A percentile compares a stretch with the other conserved stretches of the same genome.
phyloP scores from a whole-genome alignment of 2,329 filamentous ascomycete genomes.

The Fusarium cyanostomum region DNA sequence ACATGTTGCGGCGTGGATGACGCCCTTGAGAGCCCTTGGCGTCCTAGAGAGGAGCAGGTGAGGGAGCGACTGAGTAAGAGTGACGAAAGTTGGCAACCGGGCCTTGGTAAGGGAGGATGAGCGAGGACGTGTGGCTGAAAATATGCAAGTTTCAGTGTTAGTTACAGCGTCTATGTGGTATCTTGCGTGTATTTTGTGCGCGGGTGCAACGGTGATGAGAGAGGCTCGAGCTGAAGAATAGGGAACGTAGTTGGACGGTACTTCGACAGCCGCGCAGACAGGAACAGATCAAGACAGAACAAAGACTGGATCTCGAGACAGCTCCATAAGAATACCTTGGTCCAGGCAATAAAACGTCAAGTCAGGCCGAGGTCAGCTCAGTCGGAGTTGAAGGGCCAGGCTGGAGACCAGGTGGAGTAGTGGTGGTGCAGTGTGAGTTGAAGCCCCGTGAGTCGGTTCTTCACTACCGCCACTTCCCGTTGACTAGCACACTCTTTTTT shows the following conservation, averaged over 20 bases:
- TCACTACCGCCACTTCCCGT: conserved; percentile 20
- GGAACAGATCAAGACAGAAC: conserved; percentile 17
- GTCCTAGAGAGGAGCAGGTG: conserved; percentile 27
- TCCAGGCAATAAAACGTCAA: conserved; percentile 28
- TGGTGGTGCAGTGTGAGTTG: conserved; percentile 25
- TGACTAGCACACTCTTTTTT: conserved; percentile 2
- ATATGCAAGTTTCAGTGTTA: conserved; percentile 37
- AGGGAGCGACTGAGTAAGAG: conserved; percentile 17
- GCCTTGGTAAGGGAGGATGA: conserved; percentile 15
- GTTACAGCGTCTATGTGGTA: conserved; percentile 32
- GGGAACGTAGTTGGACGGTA: conserved; percentile 21
- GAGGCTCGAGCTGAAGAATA: conserved; percentile 17
- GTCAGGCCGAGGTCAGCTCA: conserved; percentile 29
- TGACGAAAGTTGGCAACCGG: conserved; percentile 8
- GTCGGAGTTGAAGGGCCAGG: conserved; percentile 13
- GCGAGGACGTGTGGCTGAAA: conserved; percentile 33
- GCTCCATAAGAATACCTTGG: conserved; percentile 22
- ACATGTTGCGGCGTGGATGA: conserved; percentile 48
- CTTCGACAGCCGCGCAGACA: conserved; percentile 8
- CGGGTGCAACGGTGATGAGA: conserved; percentile 31
- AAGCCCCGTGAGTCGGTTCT: conserved; percentile 17
- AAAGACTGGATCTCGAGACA: conserved; percentile 19
- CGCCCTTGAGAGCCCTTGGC: conserved; percentile 37
- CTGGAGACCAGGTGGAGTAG: conserved; percentile 18
- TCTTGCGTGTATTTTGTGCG: conserved; percentile 30